Base-by-base conservation (phyloP, 345 rosid species). In the Gossypium raimondii region DNA sequence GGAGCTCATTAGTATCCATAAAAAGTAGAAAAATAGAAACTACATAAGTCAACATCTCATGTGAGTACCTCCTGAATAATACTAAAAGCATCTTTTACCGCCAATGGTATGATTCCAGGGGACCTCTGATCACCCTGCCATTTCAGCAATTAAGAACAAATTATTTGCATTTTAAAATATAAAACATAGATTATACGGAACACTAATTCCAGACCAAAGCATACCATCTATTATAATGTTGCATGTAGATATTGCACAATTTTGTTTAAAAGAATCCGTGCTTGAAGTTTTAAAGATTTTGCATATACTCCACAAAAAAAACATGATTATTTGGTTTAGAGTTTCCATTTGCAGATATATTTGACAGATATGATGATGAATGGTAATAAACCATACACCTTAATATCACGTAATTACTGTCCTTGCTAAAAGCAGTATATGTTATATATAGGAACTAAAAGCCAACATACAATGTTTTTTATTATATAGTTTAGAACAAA, bases 101-200 rank as follows among this genome's bases (percentile, higher is more conserved):
- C 98, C 73, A 95, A 75, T 4, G 99, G 97, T 81, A 93, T 95
- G 57, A 91, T 93, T 76, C 99, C 99, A 67, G 99, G 99, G 72
- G 99, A 95, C 87, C 99, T 95, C 81, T 95, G 99, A 88, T 93
- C 98, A 82, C 99, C 99, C 99, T 95, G 94, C 76, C 84, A 87
- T 81, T 52, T 69, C 73, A 52, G 38, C n/a, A 22, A 13, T 45
- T 47, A 67, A 67, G 11, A 22, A 45, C 18, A 67, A 47, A 67
- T 22, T 67, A 67, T 13, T 45, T 47, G 34, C 7, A 67, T 20
- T 41, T 47, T 22, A 67, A 67, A 44, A 12, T 16, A 29, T 17
- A 67, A 27, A 51, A 24, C 58, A 51, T 5, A 17, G 24, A 20
- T 29, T 69, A n/a, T 16, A 69, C 5, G 24, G 16, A 69, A 27